A percentile compares a stretch with the other conserved stretches of the same genome.
phyloP scores from a whole-genome alignment of 148 eudicot species.

The Salicornia ramosissima region DNA sequence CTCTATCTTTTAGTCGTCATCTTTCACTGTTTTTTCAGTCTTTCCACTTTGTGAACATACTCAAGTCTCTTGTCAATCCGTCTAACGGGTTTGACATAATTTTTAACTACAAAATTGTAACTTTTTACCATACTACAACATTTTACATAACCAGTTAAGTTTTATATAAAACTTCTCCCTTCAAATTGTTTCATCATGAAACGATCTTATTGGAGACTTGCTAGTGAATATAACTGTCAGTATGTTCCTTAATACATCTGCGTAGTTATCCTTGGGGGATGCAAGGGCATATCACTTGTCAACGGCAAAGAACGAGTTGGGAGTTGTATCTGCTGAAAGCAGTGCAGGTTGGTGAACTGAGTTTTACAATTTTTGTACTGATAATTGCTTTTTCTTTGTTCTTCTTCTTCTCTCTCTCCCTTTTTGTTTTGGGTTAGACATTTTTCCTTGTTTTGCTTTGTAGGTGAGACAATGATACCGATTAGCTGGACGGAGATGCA shows the following conservation, averaged over 20 bases:
- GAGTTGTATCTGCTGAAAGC: slow-evolving; percentile 96
- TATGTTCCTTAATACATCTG: slow-evolving; percentile 38
- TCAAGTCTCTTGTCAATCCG: no score
- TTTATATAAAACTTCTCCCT: no score
- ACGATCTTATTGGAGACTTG: neutral
- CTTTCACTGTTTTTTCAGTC: no score
- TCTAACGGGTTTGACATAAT: no score
- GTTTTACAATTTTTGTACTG: slow-evolving; percentile 5
- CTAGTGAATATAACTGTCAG: slow-evolving; percentile 3
- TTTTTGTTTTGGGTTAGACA: neutral
- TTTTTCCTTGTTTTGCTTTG: slow-evolving; percentile 6
- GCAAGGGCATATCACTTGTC: slow-evolving; percentile 95
- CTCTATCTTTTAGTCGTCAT: neutral
- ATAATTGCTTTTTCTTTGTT: neutral
- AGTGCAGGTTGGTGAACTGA: slow-evolving; percentile 50
- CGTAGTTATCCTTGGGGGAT: slow-evolving; percentile 90
- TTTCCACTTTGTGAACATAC: no score
- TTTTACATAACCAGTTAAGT: no score
- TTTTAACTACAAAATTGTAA: no score
- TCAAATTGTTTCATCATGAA: no score
- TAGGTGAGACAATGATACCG: slow-evolving; percentile 90
- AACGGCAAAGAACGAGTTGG: slow-evolving; percentile 88
- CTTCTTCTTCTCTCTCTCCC: neutral
- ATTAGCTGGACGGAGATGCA: slow-evolving; percentile 99
- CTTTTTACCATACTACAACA: no score